A percentile compares a stretch with the other conserved stretches of the same genome.
These are phyloP conservation scores for Elaeagnus macrophylla DNA, from an alignment of 306 rosid genomes.

Conservation along the genomic window DNA sequence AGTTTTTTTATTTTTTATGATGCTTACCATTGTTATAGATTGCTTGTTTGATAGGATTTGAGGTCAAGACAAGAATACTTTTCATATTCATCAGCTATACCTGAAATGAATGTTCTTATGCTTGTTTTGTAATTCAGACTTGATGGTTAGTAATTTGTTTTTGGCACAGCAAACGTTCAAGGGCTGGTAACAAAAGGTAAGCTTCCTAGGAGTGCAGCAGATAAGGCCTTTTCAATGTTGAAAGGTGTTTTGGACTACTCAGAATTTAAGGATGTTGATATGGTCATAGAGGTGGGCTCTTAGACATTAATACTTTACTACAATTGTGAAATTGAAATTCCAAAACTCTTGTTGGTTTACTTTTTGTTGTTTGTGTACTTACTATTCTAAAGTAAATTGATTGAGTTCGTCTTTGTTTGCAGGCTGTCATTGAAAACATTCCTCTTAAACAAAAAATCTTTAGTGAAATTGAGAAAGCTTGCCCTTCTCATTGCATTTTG, in stretches of 20 bases:
- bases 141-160: background rate
- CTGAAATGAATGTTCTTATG: background rate
- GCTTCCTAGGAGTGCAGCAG: too few relatives aligned
- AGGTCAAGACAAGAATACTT: too few relatives aligned
- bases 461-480: slow-evolving; percentile 72
- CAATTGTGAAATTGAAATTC: background rate
- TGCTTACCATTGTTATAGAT: background rate
- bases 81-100: too few relatives aligned
- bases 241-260: too few relatives aligned
- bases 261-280: too few relatives aligned
- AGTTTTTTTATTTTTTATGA: background rate
- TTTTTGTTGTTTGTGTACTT: slow-evolving; percentile 1
- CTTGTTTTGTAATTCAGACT: background rate
- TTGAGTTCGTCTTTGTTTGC: slow-evolving; percentile 21
- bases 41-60: too few relatives aligned
- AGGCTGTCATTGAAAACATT: slow-evolving; percentile 87
- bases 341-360: background rate
- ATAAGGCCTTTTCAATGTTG: too few relatives aligned
- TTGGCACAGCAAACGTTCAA: slow-evolving; percentile 52
- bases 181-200: slow-evolving; percentile 3
- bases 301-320: slow-evolving; percentile 4
- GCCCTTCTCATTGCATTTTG: slow-evolving; percentile 82
- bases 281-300: slow-evolving; percentile 72
- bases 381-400: slow-evolving; percentile 5
- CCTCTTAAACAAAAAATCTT: slow-evolving; percentile 79